A percentile compares a stretch with the other conserved stretches of the same genome.
These are phyloP conservation scores for Cardiospermum halicacabum DNA, from an alignment of 345 rosid genomes.

Conservation along the genomic window DNA sequence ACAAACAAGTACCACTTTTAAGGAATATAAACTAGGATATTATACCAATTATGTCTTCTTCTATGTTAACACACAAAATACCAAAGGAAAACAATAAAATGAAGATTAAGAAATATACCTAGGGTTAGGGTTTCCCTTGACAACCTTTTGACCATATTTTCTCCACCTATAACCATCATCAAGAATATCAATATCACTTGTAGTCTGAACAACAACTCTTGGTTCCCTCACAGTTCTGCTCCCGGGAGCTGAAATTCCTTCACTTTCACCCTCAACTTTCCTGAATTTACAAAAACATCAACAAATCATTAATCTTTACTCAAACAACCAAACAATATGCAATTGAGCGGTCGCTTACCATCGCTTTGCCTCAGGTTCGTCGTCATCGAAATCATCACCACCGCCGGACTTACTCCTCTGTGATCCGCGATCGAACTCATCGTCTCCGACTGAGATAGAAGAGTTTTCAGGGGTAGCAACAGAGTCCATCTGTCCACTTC, in stretches of 20 bases:
- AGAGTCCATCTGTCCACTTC: constrained; percentile 47
- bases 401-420: constrained; percentile 52
- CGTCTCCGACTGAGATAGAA: constrained; percentile 58
- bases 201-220: constrained; percentile 89
- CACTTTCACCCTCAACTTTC: constrained; percentile 70
- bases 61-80: background rate
- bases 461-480: constrained; percentile 67
- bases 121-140: constrained; percentile 94
- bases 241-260: constrained; percentile 71
- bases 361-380: constrained; percentile 78
- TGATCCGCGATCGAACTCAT: constrained; percentile 61
- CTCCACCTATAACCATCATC: constrained; percentile 98
- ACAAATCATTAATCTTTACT: background rate
- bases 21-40: background rate
- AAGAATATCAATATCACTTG: constrained; percentile 87
- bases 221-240: constrained; percentile 83
- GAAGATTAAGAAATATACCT: constrained; percentile 32
- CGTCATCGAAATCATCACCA: constrained; percentile 67
- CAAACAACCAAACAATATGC: background rate
- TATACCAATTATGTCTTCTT: background rate
- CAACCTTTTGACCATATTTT: constrained; percentile 96
- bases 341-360: no score
- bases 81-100: background rate
- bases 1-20: constrained; percentile 3
- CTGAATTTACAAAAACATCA: constrained; percentile 28